These are phyloP conservation scores for Neopestalotiopsis rosae DNA, from an alignment of 2,329 filamentous ascomycete genomes.

Conservation along the genomic window DNA sequence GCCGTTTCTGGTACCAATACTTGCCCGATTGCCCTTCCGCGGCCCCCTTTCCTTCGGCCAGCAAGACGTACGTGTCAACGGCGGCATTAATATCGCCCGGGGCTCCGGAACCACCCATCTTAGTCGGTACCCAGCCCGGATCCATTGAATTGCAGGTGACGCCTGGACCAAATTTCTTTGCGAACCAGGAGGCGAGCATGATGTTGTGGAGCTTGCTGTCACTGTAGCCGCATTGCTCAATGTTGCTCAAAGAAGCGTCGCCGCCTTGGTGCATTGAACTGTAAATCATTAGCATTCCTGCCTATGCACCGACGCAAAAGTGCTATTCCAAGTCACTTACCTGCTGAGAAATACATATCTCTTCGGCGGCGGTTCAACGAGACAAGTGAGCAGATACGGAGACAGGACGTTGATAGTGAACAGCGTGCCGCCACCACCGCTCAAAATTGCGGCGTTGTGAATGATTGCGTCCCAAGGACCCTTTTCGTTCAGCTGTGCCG, in stretches of 20 bases:
- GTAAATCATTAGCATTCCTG: not conserved
- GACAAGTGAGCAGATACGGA: conserved; percentile 59
- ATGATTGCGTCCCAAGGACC: conserved; percentile 56
- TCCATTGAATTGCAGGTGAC: conserved; percentile 52
- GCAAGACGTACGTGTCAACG: conserved; percentile 51
- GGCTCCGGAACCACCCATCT: conserved; percentile 56
- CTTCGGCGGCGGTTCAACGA: conserved; percentile 47
- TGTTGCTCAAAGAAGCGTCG: conserved; percentile 42
- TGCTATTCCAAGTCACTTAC: not conserved
- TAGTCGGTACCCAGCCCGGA: conserved; percentile 60
- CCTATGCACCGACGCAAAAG: no score
- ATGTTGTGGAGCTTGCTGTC: conserved; percentile 63
- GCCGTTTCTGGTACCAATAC: conserved; percentile 43
- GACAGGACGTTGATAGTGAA: conserved; percentile 63
- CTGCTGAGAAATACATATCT: conserved; percentile 55
- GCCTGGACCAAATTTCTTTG: conserved; percentile 45
- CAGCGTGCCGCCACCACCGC: conserved; percentile 43
- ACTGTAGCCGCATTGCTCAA: conserved; percentile 46
- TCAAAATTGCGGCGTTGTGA: conserved; percentile 62
- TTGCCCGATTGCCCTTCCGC: conserved; percentile 37
- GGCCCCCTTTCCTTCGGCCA: conserved; percentile 45
- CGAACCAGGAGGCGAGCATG: conserved; percentile 60
- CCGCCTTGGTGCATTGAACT: conserved; percentile 56
- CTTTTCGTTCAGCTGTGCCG: conserved; percentile 44
- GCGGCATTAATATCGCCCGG: conserved; percentile 52